A percentile compares a stretch with the other conserved stretches of the same genome.
Conservation (phyloP, 306 rosid species). For the Vigna trinervia region DNA sequence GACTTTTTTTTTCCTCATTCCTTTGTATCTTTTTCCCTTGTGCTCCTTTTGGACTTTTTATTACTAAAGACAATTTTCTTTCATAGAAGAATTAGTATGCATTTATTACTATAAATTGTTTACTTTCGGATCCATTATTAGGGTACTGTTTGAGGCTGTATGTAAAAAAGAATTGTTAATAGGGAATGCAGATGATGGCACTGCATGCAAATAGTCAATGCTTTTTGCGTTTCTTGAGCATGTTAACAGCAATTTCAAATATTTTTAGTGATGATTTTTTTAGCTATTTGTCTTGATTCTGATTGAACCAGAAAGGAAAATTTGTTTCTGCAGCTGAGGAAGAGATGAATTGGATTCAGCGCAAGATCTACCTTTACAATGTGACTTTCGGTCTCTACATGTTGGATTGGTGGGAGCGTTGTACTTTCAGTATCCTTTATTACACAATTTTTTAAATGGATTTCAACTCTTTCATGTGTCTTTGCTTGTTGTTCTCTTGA, state of each 20-base stretch:
- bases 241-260: conserved; percentile 4
- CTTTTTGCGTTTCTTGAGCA: background rate
- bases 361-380: conserved; percentile 85
- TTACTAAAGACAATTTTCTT: background rate
- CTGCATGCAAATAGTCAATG: background rate
- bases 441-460: background rate
- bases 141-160: background rate
- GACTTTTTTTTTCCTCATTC: background rate
- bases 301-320: background rate
- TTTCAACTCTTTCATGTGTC: conserved; percentile 24
- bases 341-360: conserved; percentile 90
- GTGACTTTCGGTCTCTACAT: conserved; percentile 96
- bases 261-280: conserved; percentile 5
- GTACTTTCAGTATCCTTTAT: conserved; percentile 83
- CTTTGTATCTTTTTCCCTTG: background rate
- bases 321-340: conserved; percentile 40
- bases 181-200: background rate
- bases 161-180: background rate
- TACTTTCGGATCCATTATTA: background rate
- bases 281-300: conserved; percentile 17
- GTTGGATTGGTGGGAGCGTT: conserved; percentile 99
- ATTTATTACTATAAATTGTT: background rate
- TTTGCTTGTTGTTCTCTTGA: conserved; percentile 12
- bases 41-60: conserved; percentile 16
- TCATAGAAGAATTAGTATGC: background rate